These are phyloP conservation scores for Stephania yunnanensis DNA, from an alignment of 164 flowering plant genomes.

Conservation along the genomic window DNA sequence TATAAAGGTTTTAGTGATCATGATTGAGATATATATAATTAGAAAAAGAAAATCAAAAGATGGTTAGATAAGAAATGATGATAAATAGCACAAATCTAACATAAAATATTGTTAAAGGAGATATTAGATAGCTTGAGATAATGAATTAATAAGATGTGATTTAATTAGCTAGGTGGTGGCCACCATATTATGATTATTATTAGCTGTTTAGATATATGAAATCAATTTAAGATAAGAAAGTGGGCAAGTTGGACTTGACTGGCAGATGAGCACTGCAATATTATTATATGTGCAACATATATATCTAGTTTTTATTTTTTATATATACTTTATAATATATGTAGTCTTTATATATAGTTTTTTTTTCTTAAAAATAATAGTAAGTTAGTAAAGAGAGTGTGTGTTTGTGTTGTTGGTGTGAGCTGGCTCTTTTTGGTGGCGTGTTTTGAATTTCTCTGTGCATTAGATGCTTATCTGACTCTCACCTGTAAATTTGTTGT, in stretches of 20 bases:
- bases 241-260: neutral
- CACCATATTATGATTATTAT: neutral
- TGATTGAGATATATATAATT: neutral
- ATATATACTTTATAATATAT: too few relatives aligned
- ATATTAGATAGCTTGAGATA: neutral
- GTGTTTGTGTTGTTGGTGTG: neutral
- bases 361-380: too few relatives aligned
- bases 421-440: neutral
- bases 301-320: too few relatives aligned
- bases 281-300: too few relatives aligned
- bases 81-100: neutral
- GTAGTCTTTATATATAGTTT: too few relatives aligned
- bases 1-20: neutral
- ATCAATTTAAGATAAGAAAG: neutral
- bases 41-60: neutral
- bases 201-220: neutral
- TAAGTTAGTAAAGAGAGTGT: neutral
- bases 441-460: neutral
- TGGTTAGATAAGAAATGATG: neutral
- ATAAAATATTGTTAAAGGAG: neutral
- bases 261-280: neutral
- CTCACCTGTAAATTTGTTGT: neutral
- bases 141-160: neutral
- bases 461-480: neutral
- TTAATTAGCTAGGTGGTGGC: neutral